Evolutionary conservation across 139 green algal species (phyloP).

Genomic region (Micractinium sp.): DNA sequence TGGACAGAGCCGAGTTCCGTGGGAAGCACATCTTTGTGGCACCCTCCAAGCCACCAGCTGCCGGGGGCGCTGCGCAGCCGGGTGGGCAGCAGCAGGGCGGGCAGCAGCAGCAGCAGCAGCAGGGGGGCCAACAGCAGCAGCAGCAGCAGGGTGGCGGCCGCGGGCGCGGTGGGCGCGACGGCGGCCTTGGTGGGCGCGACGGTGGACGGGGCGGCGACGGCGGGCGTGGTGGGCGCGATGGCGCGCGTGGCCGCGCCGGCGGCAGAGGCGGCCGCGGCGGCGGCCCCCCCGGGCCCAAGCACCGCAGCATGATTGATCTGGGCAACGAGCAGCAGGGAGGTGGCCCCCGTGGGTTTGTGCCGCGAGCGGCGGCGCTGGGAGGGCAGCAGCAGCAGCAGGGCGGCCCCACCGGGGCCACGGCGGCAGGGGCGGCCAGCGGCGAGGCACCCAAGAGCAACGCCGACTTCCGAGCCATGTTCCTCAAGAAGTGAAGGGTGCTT

Average conservation of each 20-base stretch:
- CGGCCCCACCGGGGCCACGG: neutral
- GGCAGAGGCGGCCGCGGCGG: neutral
- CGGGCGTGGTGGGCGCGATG: neutral
- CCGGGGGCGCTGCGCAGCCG: neutral
- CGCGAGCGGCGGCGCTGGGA: conserved; percentile 1
- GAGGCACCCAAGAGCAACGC: conserved; percentile 67
- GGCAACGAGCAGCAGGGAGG: conserved; percentile 24
- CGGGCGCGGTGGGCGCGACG: neutral
- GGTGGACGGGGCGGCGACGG: neutral
- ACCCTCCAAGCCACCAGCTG: conserved; percentile 66
- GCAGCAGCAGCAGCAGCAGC: conserved; percentile 10
- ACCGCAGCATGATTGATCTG: conserved; percentile 15
- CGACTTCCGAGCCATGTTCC: conserved; percentile 80
- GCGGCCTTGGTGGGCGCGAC: no score
- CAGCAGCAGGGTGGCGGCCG: conserved; percentile 2
- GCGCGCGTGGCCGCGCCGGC: neutral
- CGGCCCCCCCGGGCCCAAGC: neutral
- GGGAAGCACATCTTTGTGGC: conserved; percentile 67
- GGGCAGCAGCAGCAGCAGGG: neutral
- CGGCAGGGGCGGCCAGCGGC: neutral
- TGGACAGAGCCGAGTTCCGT: conserved; percentile 56
- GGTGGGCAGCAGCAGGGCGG: neutral
- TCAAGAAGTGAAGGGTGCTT: conserved; percentile 43
- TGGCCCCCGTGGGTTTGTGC: neutral
- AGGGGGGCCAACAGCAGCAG: neutral